Evolutionary conservation across 345 rosid genomes (phyloP).

Genomic region (Arabidopsis suecica): DNA sequence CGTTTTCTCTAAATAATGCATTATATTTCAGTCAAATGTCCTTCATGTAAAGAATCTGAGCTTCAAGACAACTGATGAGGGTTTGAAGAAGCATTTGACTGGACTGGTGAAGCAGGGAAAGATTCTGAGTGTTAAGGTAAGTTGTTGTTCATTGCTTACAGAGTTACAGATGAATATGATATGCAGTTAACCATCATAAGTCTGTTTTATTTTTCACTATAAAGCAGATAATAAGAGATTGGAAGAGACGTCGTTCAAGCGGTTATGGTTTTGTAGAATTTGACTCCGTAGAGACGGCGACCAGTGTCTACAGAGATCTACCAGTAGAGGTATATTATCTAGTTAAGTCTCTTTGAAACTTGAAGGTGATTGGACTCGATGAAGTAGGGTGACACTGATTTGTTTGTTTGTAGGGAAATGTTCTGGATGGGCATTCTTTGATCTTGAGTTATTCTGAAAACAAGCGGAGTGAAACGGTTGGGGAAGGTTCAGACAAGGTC

Average conservation of each 20-base stretch:
- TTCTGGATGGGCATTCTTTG: conserved; percentile 91
- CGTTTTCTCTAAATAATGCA: neutral
- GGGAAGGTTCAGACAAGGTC: conserved; percentile 60
- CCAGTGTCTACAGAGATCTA: conserved; percentile 62
- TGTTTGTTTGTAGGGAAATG: conserved; percentile 59
- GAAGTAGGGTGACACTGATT: neutral
- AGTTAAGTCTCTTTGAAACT: conserved; percentile 15
- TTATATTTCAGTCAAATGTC: conserved; percentile 72
- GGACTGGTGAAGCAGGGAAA: conserved; percentile 69
- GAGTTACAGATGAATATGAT: conserved; percentile 7
- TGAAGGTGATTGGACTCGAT: conserved; percentile 7
- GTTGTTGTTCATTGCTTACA: conserved; percentile 29
- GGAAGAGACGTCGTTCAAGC: conserved; percentile 67
- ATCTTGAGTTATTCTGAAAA: conserved; percentile 73
- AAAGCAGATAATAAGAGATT: conserved; percentile 77
- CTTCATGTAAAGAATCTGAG: conserved; percentile 85
- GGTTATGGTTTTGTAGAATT: conserved; percentile 93
- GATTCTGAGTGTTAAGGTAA: conserved; percentile 81
- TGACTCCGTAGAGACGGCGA: conserved; percentile 78
- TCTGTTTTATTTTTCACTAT: conserved; percentile 25
- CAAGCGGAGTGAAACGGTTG: conserved; percentile 62
- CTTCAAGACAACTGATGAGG: conserved; percentile 85
- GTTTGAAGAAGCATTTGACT: conserved; percentile 68
- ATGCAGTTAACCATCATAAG: neutral
- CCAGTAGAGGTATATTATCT: conserved; percentile 57